Evolutionary conservation across 164 flowering plant species (phyloP), one percentile per base, ranked within the genome.

Genomic region (Chloranthus sessilifolius): DNA sequence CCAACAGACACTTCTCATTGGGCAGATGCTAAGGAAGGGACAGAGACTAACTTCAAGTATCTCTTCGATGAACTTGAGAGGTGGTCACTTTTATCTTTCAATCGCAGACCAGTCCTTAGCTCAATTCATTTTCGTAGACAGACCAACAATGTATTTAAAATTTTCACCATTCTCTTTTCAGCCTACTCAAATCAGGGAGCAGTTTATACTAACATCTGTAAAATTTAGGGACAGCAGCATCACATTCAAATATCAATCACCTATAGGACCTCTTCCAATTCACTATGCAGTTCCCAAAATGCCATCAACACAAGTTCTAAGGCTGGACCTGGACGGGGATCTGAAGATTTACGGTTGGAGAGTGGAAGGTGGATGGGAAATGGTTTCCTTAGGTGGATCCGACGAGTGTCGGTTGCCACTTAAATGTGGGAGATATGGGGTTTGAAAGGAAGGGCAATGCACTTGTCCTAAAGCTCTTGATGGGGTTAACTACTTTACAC

Each of bases 261-360:
- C n/a, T n/a, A n/a, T n/a, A n/a, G n/a, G n/a, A n/a, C n/a, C n/a
- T n/a, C n/a, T n/a, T 44, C 62, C 8, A 40, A 57, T 57, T 58
- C 67, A n/a, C n/a, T n/a, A n/a, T n/a, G n/a, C n/a, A n/a, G n/a
- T n/a, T n/a, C 50, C 54, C 25, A 41, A 0, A 7, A 56, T 50
- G 7, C 21, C 58, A 3, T 55, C 59, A 19, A 50, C 54, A 0
- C 70, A 65, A 12, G 59, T 43, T 43, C 33, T 72, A 65, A 72
- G 37, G 51, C 30, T 72, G 16, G 67, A 30, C 9, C 16, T 60
- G 12, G 65, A 72, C 40, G 70, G 76, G 52, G 72, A 72, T 64
- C 52, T 72, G 27, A 33, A 51, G 34, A 47, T 65, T 6, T 72
- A 51, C 36, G 55, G 56, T 15, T 65, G 68, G 70, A 22, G 15